These are phyloP conservation scores for Sphenostylis stenocarpa DNA, from an alignment of 306 rosid species.

Conservation along the genomic window DNA sequence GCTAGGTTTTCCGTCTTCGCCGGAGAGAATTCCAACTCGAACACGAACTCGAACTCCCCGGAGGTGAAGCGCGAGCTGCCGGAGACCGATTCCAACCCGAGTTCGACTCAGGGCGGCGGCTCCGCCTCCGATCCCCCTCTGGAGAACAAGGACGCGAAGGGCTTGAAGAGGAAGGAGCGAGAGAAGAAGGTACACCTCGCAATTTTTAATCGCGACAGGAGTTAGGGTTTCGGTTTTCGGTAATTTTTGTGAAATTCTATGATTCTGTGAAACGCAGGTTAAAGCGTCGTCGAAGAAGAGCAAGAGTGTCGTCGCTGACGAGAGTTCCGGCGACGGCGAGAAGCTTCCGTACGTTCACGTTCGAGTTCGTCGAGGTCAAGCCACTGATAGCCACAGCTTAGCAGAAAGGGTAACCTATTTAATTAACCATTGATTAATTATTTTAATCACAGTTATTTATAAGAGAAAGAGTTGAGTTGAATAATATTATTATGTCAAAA, in stretches of 20 bases:
- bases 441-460: conserved; percentile 5
- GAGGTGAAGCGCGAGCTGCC: conserved; percentile 76
- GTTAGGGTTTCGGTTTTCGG: conserved; percentile 47
- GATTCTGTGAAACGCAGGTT: conserved; percentile 52
- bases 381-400: conserved; percentile 96
- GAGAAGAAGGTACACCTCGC: conserved; percentile 77
- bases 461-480: conserved; percentile 13
- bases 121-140: conserved; percentile 52
- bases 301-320: conserved; percentile 53
- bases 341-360: conserved; percentile 92
- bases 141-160: conserved; percentile 49
- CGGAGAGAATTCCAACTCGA: conserved; percentile 35
- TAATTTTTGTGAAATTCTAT: conserved; percentile 27
- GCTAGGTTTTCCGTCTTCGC: conserved; percentile 69
- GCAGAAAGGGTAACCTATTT: conserved; percentile 83
- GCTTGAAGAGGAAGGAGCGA: conserved; percentile 82
- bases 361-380: conserved; percentile 98
- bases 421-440: conserved; percentile 37
- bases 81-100: conserved; percentile 71
- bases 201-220: not conserved
- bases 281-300: conserved; percentile 68
- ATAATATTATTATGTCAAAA: conserved; percentile 20
- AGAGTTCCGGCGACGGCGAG: conserved; percentile 57
- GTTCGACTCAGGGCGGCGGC: conserved; percentile 44
- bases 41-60: conserved; percentile 35